phyloP scores from a whole-genome alignment of 108 stramenopile species.

The Nitzschia inconspicua region DNA sequence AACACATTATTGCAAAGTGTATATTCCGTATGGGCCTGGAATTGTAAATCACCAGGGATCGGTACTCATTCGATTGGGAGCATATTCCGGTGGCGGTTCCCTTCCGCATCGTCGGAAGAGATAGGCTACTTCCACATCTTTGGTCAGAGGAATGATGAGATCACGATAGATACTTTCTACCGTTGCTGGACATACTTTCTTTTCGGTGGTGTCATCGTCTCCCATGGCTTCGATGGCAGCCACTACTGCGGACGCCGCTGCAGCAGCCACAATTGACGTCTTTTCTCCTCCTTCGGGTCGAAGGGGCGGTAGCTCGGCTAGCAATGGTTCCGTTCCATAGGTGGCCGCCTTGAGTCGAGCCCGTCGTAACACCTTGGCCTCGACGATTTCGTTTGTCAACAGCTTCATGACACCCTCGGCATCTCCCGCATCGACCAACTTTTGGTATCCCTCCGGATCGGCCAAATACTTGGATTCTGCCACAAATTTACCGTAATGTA shows the following conservation, averaged over 20 bases:
- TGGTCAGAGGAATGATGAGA: conserved; percentile 96
- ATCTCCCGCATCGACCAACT: conserved; percentile 87
- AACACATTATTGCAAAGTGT: too few relatives aligned
- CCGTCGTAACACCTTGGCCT: conserved; percentile 88
- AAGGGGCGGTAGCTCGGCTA: conserved; percentile 45
- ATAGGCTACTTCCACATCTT: conserved; percentile 97
- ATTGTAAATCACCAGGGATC: too few relatives aligned
- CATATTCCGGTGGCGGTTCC: conserved; percentile 68
- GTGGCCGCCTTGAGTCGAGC: conserved; percentile 90
- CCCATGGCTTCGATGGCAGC: conserved; percentile 47
- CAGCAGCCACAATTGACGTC: conserved; percentile 56
- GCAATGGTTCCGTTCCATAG: conserved; percentile 89
- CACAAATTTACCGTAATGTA: conserved; percentile 98
- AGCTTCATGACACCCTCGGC: conserved; percentile 91
- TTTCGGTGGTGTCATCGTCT: neutral
- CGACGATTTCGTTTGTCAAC: conserved; percentile 94
- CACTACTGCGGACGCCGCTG: conserved; percentile 71
- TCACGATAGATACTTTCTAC: conserved; percentile 92
- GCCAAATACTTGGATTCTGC: conserved; percentile 93
- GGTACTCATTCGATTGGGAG: conserved; percentile 73
- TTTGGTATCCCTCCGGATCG: conserved; percentile 85
- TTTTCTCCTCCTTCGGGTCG: conserved; percentile 20
- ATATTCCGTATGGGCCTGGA: too few relatives aligned
- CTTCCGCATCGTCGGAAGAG: conserved; percentile 84
- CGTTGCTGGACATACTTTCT: conserved; percentile 88